Evolutionary conservation across 2,329 filamentous ascomycete species (phyloP), one percentile per base, ranked within the genome.

Genomic region (Phialophora expanda): DNA sequence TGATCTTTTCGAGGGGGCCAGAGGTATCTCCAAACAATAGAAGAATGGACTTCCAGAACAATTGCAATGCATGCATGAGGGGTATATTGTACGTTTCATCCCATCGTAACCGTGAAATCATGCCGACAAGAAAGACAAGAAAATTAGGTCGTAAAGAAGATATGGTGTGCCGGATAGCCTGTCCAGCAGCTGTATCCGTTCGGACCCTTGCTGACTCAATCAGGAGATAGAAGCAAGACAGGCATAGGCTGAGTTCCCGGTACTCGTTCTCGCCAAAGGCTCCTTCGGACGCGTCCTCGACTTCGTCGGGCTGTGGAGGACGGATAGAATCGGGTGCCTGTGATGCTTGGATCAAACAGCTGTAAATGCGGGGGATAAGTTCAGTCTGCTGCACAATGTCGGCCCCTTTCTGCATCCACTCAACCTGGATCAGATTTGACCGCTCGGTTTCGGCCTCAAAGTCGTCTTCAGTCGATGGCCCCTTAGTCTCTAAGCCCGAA

Each of bases 1-100:
- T 98, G 38, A 92, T 85, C 64, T 87, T 84, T 32, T 89, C 86
- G 20, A 97, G 85, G 59, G 68, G 51, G 69, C 93, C 89, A 61
- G 86, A 78, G 44, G 88, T 88, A 48, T 92, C 91, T 28, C 95
- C 95, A 75, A 98, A 95, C 0, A 90, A 85, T 2, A 98, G 85
- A 17, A 98, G 81, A 8, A 97, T 86, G 0, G 91, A 89, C 79
- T 99, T 99, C 94, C 95, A 98, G 56, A 96, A 86, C 1, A 98
- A 82, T 7, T 97, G 82, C 61, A 96, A 87, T 48, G 95, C 86
- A 84, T 90, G 73, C 69, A 90, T 86, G 66, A 90, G 85, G 44
- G 82, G 82, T 66, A 84, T 77, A 68, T 81, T 81, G 44, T 80
- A 77, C 8, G 78, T 77, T 66, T 85, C 83, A 64, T 92, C 89